These are phyloP conservation scores for Parastagonospora nodorum DNA, from an alignment of 2,329 filamentous ascomycete species.

Conservation along the genomic window DNA sequence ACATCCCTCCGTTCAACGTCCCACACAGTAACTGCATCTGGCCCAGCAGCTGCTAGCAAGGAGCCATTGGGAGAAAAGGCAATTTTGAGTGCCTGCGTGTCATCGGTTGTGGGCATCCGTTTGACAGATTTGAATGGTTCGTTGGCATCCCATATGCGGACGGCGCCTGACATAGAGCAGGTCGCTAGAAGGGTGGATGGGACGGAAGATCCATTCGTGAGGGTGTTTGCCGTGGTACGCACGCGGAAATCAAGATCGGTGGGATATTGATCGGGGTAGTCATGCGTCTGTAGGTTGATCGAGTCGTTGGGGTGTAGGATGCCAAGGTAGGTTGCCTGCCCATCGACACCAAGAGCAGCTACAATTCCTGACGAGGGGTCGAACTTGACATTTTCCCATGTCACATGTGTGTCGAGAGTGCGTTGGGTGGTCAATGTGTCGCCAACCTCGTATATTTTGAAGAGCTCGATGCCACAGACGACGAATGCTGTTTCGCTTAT, in stretches of 20 bases:
- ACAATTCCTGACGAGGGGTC: conserved; percentile 49
- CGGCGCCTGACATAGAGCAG: conserved; percentile 47
- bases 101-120: conserved; percentile 34
- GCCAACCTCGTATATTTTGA: conserved; percentile 46
- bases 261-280: conserved; percentile 42
- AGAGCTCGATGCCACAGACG: conserved; percentile 49
- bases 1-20: conserved; percentile 40
- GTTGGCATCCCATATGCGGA: conserved; percentile 49
- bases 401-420: conserved; percentile 38
- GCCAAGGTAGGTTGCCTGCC: conserved; percentile 36
- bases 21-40: conserved; percentile 54
- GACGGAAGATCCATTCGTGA: conserved; percentile 24
- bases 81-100: conserved; percentile 47
- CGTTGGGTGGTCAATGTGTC: conserved; percentile 33
- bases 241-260: conserved; percentile 51
- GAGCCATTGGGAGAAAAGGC: conserved; percentile 52
- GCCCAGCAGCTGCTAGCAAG: conserved; percentile 51
- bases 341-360: conserved; percentile 38
- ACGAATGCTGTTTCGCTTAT: conserved; percentile 50
- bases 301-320: conserved; percentile 42
- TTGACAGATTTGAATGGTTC: conserved; percentile 41
- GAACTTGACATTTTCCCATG: conserved; percentile 47
- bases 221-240: conserved; percentile 14
- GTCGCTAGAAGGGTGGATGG: conserved; percentile 45
- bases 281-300: conserved; percentile 37